These are phyloP conservation scores for Saccharomycopsis fodiens DNA, from an alignment of 805 yeast genomes.

Conservation along the genomic window DNA sequence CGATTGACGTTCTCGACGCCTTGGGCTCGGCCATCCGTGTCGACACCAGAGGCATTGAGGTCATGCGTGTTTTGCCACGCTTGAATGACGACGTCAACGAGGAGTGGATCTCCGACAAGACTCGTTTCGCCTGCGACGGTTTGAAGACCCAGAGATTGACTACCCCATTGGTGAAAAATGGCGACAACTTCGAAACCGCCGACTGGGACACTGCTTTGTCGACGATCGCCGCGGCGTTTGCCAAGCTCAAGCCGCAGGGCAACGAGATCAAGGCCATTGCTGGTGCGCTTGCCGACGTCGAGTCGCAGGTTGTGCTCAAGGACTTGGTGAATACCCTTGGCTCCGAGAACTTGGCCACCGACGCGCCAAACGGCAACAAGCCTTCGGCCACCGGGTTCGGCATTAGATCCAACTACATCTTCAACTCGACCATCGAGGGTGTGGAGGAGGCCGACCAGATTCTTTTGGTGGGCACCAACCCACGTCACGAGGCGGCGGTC, in stretches of 20 bases:
- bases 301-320: slow-evolving; percentile 72
- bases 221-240: slow-evolving; percentile 55
- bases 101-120: slow-evolving; percentile 87
- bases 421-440: slow-evolving; percentile 74
- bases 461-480: slow-evolving; percentile 76
- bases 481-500: slow-evolving; percentile 86
- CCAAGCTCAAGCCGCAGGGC: slow-evolving; percentile 47
- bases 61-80: slow-evolving; percentile 80
- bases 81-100: slow-evolving; percentile 81
- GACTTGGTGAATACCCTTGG: slow-evolving; percentile 71
- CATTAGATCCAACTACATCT: slow-evolving; percentile 68
- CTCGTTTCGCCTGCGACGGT: slow-evolving; percentile 81
- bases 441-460: slow-evolving; percentile 79
- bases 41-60: slow-evolving; percentile 81
- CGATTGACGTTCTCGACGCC: slow-evolving; percentile 78
- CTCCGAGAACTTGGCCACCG: slow-evolving; percentile 74
- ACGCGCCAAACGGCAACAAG: slow-evolving; percentile 47
- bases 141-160: slow-evolving; percentile 81
- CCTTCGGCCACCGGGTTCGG: slow-evolving; percentile 65
- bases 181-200: slow-evolving; percentile 61
- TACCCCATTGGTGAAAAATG: slow-evolving; percentile 66
- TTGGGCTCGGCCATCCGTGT: slow-evolving; percentile 78
- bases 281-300: slow-evolving; percentile 79
- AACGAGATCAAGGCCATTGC: slow-evolving; percentile 75
- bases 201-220: slow-evolving; percentile 85